Evolutionary conservation across 78 protist genomes (phyloP).

Genomic region (Anaeramoeba flamelloides): DNA sequence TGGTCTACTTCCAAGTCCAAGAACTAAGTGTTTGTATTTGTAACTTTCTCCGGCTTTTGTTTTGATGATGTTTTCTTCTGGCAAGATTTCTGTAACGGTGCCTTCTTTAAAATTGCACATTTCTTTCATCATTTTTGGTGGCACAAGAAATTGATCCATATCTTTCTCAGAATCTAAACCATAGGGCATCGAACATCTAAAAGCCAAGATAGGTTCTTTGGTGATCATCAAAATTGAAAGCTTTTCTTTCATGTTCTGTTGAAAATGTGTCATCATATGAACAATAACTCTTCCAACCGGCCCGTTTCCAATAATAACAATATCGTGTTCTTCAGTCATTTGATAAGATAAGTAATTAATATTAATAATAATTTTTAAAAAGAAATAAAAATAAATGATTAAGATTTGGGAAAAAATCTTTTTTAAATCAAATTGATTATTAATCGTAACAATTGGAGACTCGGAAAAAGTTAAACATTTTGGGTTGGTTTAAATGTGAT

Average conservation of each 20-base stretch:
- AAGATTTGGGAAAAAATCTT: no score
- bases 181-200: not conserved
- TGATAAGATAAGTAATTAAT: no score
- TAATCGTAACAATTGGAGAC: no score
- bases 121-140: not conserved
- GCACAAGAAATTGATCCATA: not conserved
- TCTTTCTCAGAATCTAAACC: not conserved
- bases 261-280: not conserved
- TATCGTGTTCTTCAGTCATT: not conserved
- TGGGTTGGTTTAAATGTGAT: no score
- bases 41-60: not conserved
- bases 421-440: no score
- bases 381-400: no score
- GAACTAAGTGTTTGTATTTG: not conserved
- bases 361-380: no score
- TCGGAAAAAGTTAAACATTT: no score
- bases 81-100: not conserved
- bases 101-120: not conserved
- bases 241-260: not conserved
- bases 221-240: not conserved
- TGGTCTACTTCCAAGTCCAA: not conserved
- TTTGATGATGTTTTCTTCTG: not conserved
- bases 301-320: not conserved
- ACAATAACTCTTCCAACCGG: not conserved
- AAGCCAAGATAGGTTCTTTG: not conserved